Evolutionary conservation across 2,329 filamentous ascomycete genomes (phyloP), one percentile per base, ranked within the genome.

Genomic region (Sporothrix brunneoviolacea): DNA sequence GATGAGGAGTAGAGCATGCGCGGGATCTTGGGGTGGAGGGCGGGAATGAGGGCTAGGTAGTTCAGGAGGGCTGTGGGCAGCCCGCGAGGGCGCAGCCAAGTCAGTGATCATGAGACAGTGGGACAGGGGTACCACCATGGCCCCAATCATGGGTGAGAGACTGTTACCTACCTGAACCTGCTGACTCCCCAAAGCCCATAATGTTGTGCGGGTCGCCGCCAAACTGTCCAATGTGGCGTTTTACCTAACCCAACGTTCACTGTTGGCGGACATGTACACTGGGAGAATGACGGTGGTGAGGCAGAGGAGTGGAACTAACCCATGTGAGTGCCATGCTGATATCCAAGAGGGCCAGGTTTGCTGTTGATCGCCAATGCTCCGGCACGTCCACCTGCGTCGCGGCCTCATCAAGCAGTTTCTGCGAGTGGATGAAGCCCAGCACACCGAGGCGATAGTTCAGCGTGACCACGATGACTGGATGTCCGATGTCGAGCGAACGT

Each of bases 121-220:
- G n/a, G n/a, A n/a, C 10, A 27, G 22, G 6, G 8, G 22, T 4
- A n/a, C 19, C 21, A 13, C 8, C 5, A 16, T 15, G 38, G 22
- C n/a, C n/a, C n/a, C n/a, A n/a, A n/a, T n/a, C n/a, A n/a, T n/a
- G n/a, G n/a, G n/a, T n/a, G n/a, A n/a, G n/a, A n/a, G n/a, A n/a
- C 7, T 13, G 3, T 32, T 32, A 18, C 19, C 9, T 45, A 45
- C 42, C 42, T 16, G 42, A 45, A 15, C 42, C 42, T 3, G 42
- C 42, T 4, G 42, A 45, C 21, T 45, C 42, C 4, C 42, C 42
- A 24, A 45, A 45, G 32, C 30, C 42, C 32, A 27, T 45, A n/a
- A 45, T 36, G 30, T 45, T 45, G 3, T 18, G 4, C 1, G 42
- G 32, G 10, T 45, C 30, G 18, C 42, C 42, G 6, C 42, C 42